Percentiles rank a stretch among this genome's conserved stretches.
Evolutionary conservation across 2,329 filamentous ascomycete species (phyloP).

Genomic region (Chaetomiaceae sp.): DNA sequence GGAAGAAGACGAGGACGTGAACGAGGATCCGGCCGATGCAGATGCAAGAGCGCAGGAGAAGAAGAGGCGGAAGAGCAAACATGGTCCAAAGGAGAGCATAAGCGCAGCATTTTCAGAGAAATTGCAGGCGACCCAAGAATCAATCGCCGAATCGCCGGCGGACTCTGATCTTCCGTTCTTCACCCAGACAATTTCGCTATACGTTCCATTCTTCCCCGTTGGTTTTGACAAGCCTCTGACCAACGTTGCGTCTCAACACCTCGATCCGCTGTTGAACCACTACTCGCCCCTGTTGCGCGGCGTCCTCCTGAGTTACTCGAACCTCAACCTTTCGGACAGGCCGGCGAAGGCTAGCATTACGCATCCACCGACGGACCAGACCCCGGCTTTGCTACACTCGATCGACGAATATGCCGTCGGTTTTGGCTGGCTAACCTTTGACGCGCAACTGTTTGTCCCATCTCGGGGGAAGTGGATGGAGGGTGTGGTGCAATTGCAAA

Average conservation of each 20-base stretch:
- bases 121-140: constrained; percentile 25
- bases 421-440: constrained; percentile 83
- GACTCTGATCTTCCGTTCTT: constrained; percentile 64
- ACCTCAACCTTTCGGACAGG: constrained; percentile 60
- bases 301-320: constrained; percentile 69
- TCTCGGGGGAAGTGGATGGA: constrained; percentile 68
- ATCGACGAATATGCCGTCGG: constrained; percentile 81
- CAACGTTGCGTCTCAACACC: constrained; percentile 67
- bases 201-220: constrained; percentile 67
- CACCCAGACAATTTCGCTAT: constrained; percentile 74
- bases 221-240: constrained; percentile 67
- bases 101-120: constrained; percentile 30
- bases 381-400: constrained; percentile 43
- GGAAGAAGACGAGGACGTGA: constrained; percentile 14
- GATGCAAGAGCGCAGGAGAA: constrained; percentile 24
- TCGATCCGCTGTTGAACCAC: constrained; percentile 69
- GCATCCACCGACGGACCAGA: constrained; percentile 46
- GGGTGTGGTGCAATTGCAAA: constrained; percentile 79
- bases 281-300: constrained; percentile 70
- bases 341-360: constrained; percentile 45
- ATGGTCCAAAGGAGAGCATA: constrained; percentile 29
- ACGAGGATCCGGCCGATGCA: not conserved
- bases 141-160: constrained; percentile 36
- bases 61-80: constrained; percentile 31
- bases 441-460: constrained; percentile 80